These are phyloP conservation scores for Candida sp. DNA, from an alignment of 1,139 yeast genomes.

Conservation along the genomic window DNA sequence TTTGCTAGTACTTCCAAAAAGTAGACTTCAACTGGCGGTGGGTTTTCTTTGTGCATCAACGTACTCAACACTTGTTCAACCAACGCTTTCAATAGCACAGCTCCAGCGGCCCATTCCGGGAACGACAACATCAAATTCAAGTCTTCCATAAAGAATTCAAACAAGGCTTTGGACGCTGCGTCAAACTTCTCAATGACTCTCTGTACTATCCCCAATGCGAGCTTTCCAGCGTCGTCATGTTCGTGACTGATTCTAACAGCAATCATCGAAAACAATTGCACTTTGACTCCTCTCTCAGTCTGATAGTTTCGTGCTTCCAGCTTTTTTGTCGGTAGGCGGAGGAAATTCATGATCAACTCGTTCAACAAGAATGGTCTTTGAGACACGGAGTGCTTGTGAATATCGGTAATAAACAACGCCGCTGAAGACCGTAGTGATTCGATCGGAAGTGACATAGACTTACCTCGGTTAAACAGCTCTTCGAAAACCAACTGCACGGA, in stretches of 20 bases:
- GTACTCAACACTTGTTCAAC: background rate
- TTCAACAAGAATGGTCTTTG: conserved; percentile 65
- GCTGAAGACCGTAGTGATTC: conserved; percentile 11
- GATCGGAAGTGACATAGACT: conserved; percentile 7
- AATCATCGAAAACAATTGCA: conserved; percentile 53
- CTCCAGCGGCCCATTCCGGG: conserved; percentile 70
- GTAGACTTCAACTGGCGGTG: conserved; percentile 10
- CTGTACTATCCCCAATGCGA: background rate
- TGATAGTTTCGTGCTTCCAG: conserved; percentile 45
- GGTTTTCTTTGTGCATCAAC: background rate
- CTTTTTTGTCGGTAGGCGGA: conserved; percentile 49
- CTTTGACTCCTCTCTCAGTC: conserved; percentile 45
- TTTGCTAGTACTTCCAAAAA: conserved; percentile 14
- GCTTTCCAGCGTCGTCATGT: background rate
- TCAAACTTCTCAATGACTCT: conserved; percentile 1
- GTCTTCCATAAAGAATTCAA: conserved; percentile 63
- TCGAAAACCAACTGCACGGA: conserved; percentile 11
- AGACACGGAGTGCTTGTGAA: conserved; percentile 48
- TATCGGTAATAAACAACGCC: conserved; percentile 16
- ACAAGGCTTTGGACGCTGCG: conserved; percentile 30
- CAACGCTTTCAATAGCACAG: conserved; percentile 18
- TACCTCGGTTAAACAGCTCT: conserved; percentile 8
- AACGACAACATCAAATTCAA: conserved; percentile 47
- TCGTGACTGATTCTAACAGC: conserved; percentile 33
- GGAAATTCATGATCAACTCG: conserved; percentile 59